These are phyloP conservation scores for Pseudogymnoascus destructans DNA, from an alignment of 2,329 filamentous ascomycete genomes.

Conservation along the genomic window DNA sequence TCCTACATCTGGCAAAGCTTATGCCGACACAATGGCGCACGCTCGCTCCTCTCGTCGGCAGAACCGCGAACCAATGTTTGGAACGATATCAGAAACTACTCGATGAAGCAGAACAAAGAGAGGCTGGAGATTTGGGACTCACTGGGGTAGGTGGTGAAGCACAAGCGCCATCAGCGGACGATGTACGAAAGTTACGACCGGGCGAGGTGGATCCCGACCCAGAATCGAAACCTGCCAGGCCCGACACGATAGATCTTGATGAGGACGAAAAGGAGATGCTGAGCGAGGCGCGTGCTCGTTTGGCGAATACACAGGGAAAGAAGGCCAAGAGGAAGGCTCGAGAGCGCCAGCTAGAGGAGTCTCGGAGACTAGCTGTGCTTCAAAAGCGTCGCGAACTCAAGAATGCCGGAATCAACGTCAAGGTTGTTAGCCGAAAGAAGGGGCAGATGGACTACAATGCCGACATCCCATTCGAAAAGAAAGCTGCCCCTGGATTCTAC, in stretches of 20 bases:
- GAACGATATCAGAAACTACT: conserved; percentile 94
- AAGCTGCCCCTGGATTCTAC: conserved; percentile 77
- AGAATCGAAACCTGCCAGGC: conserved; percentile 87
- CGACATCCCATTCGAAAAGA: conserved; percentile 95
- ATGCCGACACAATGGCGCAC: conserved; percentile 99
- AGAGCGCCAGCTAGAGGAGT: conserved; percentile 91
- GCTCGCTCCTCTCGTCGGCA: conserved; percentile 89
- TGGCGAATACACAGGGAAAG: conserved; percentile 97
- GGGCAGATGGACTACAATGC: conserved; percentile 99
- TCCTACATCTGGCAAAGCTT: conserved; percentile 90
- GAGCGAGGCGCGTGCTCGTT: conserved; percentile 86
- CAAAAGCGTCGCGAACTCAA: conserved; percentile 96
- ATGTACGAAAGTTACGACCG: conserved; percentile 75
- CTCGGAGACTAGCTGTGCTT: conserved; percentile 71
- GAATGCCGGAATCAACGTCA: conserved; percentile 96
- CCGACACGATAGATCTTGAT: conserved; percentile 94
- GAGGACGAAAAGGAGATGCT: conserved; percentile 99
- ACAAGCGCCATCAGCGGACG: conserved; percentile 77
- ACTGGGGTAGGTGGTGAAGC: conserved; percentile 80
- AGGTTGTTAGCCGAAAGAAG: conserved; percentile 79
- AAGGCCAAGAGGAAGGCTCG: conserved; percentile 97
- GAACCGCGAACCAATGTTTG: conserved; percentile 92
- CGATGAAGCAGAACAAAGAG: conserved; percentile 86
- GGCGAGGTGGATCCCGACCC: conserved; percentile 96
- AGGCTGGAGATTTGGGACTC: conserved; percentile 67